phyloP scores from a whole-genome alignment of 2,329 filamentous ascomycete genomes.

The Cercospora sp. region DNA sequence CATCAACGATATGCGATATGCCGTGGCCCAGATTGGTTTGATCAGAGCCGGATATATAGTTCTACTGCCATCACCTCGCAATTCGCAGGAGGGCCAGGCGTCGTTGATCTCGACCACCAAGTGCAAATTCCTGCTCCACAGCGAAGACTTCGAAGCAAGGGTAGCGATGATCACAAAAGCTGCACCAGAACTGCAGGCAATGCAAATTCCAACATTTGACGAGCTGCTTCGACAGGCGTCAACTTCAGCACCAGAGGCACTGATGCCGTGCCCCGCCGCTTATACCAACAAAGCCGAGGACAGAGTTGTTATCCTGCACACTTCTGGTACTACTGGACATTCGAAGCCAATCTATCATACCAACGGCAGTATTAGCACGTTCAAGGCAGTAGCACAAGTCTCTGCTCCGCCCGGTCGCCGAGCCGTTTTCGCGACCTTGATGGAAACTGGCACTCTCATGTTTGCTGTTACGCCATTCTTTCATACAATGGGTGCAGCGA shows the following conservation, averaged over 20 bases:
- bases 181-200: conserved; percentile 20
- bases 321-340: conserved; percentile 25
- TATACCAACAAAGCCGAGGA: conserved; percentile 17
- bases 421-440: background rate
- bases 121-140: conserved; percentile 20
- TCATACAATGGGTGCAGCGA: conserved; percentile 24
- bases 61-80: conserved; percentile 22
- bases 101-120: conserved; percentile 23
- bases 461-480: conserved; percentile 21
- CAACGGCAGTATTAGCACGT: conserved; percentile 22
- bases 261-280: background rate
- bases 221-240: conserved; percentile 15
- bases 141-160: conserved; percentile 21
- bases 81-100: conserved; percentile 23
- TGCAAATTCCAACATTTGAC: conserved; percentile 24
- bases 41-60: conserved; percentile 33
- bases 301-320: conserved; percentile 25
- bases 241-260: background rate
- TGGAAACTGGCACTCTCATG: background rate
- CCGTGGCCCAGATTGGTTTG: conserved; percentile 25
- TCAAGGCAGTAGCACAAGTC: conserved; percentile 10
- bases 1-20: conserved; percentile 29
- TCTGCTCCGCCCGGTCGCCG: conserved; percentile 12
- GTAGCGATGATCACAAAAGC: conserved; percentile 24
- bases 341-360: conserved; percentile 27